Base-by-base conservation (phyloP, 1,284 basidiomycete genomes). In the Coniferiporia weirii region DNA sequence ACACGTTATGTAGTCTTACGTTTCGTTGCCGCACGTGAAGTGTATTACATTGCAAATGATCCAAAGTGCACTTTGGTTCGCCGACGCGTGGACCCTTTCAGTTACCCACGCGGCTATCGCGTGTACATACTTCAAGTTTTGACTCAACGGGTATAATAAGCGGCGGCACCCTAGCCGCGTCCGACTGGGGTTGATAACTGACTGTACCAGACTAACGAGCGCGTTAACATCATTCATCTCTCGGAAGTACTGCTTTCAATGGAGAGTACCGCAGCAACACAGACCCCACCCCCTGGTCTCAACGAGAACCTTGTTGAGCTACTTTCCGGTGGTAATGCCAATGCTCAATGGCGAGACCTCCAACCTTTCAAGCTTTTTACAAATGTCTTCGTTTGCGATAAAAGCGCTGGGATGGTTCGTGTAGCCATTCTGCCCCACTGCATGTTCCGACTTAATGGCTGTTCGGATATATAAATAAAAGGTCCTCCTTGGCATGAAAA, bases 401-500 rank as follows among this genome's bases (percentile, higher is more conserved):
- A 56, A 49, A 50, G 36, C 15, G 40, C 40, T 10, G 61, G 61
- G 36, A 59, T 44, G 57, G 61, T 59, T 19, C 32, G 56, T 54
- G 35, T 3, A 19, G 35, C 19, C 13, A 12, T 12, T 48, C 27
- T 12, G 22, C 15, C 10, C 15, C 10, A 3, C 9, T 27, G 8
- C 13, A 13, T 12, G 22, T 20, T 49, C 2, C 34, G n/a, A 43
- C 43, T 20, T 43, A 45, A 35, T 54, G 15, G 12, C 8, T 40
- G 3, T 40, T 54, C 19, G 43, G 5, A 27, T n/a, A n/a, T n/a
- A 27, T 43, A 15, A 9, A 17, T 43, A 15, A 55, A 35, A 78
- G 77, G 64, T 80, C 2, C 66, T 81, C 4, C 71, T 81, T 2
- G 79, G 79, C 0, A 64, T 69, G 54, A 81, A 81, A 67, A 78